These are phyloP conservation scores for Neurospora sp. DNA, from an alignment of 495 filamentous ascomycete genomes.

Conservation along the genomic window DNA sequence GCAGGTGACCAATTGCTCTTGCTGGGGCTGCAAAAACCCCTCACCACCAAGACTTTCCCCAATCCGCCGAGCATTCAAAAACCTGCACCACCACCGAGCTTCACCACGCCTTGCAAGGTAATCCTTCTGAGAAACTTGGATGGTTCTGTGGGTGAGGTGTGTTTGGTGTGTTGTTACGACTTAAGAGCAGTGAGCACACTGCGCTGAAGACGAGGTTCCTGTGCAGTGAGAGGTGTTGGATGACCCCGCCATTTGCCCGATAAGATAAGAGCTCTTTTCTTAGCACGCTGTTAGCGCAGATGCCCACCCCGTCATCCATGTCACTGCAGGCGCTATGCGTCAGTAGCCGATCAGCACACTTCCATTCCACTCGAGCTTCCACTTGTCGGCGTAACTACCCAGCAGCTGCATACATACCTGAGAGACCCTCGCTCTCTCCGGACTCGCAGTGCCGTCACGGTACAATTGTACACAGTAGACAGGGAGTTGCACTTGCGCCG, in stretches of 20 bases:
- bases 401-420: not conserved
- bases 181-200: not conserved
- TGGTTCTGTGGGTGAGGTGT: not conserved
- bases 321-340: not conserved
- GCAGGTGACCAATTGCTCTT: not conserved
- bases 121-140: not conserved
- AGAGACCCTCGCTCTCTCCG: not conserved
- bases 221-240: not conserved
- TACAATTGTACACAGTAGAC: not conserved
- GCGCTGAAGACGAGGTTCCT: not conserved
- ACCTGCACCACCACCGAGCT: not conserved
- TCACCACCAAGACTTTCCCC: not conserved
- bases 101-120: not conserved
- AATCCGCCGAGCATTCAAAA: not conserved
- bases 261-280: conserved; percentile 8
- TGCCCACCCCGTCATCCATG: not conserved
- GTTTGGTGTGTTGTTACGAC: not conserved
- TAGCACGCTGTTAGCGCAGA: not conserved
- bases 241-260: not conserved
- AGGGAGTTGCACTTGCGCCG: not conserved
- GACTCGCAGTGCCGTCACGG: not conserved
- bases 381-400: not conserved
- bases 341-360: not conserved
- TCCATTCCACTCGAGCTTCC: not conserved
- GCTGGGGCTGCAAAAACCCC: not conserved